phyloP scores from a whole-genome alignment of 495 filamentous ascomycete genomes.

The Aspergillus cavernicola region DNA sequence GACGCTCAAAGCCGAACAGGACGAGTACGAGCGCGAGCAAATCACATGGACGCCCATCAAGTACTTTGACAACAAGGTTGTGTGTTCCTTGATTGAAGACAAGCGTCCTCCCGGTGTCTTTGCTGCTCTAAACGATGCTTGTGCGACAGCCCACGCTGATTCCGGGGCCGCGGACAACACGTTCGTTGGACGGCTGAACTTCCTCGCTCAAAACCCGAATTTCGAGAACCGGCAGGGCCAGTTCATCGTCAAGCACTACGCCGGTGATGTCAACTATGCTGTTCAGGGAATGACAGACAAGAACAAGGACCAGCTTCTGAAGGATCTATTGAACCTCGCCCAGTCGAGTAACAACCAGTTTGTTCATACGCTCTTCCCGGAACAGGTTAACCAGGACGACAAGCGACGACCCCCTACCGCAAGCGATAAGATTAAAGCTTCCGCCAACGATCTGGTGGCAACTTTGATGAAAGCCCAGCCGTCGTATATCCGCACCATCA shows the following conservation, averaged over 20 bases:
- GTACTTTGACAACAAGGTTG: slow-evolving; percentile 99
- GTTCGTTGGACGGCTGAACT: slow-evolving; percentile 88
- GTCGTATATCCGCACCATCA: slow-evolving; percentile 98
- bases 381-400: slow-evolving; percentile 94
- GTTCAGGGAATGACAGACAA: slow-evolving; percentile 98
- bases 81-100: slow-evolving; percentile 96
- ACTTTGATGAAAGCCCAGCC: slow-evolving; percentile 97
- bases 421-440: slow-evolving; percentile 94
- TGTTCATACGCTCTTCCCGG: slow-evolving; percentile 81
- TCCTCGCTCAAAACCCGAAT: slow-evolving; percentile 81
- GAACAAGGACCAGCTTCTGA: slow-evolving; percentile 97
- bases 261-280: slow-evolving; percentile 94
- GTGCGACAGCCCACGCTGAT: slow-evolving; percentile 94
- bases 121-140: slow-evolving; percentile 94
- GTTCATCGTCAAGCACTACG: slow-evolving; percentile 99
- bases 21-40: slow-evolving; percentile 94
- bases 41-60: slow-evolving; percentile 99
- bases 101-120: slow-evolving; percentile 90
- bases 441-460: slow-evolving; percentile 90
- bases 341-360: slow-evolving; percentile 80
- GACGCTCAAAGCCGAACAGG: slow-evolving; percentile 94
- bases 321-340: slow-evolving; percentile 87
- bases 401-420: slow-evolving; percentile 90
- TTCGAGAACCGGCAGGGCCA: slow-evolving; percentile 90
- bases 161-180: slow-evolving; percentile 91